These are phyloP conservation scores for Fusarium brevicatenulatum DNA, from an alignment of 2,329 filamentous ascomycete genomes.

Conservation along the genomic window DNA sequence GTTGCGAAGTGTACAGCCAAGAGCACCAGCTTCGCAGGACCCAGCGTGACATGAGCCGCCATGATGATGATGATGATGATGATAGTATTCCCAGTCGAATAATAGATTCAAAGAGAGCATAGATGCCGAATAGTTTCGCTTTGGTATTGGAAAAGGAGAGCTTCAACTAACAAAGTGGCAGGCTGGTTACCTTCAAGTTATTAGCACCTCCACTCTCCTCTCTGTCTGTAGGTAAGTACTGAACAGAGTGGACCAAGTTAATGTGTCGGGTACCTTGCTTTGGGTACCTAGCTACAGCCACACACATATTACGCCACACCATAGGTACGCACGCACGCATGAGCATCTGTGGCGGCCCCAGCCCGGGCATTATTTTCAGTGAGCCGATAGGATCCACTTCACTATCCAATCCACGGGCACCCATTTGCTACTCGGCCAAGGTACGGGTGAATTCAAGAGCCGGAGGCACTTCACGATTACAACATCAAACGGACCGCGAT, in stretches of 20 bases:
- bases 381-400: constrained; percentile 15
- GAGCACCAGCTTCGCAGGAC: constrained; percentile 75
- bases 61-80: constrained; percentile 24
- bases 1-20: constrained; percentile 77
- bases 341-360: not conserved
- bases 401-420: constrained; percentile 32
- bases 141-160: not conserved
- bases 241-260: not conserved
- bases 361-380: constrained; percentile 12
- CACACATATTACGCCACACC: not conserved
- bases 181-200: not conserved
- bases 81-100: not conserved
- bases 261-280: not conserved
- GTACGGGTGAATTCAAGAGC: constrained; percentile 42
- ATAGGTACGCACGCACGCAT: no score
- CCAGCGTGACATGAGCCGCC: constrained; percentile 54
- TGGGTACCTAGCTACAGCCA: constrained; percentile 16
- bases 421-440: constrained; percentile 44
- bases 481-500: constrained; percentile 40
- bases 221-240: not conserved
- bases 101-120: not conserved
- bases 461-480: constrained; percentile 34
- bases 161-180: constrained; percentile 31
- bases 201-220: not conserved
- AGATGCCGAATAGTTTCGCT: not conserved